phyloP scores from a whole-genome alignment of 169 alveolate species.

The Eimeria brunetti region DNA sequence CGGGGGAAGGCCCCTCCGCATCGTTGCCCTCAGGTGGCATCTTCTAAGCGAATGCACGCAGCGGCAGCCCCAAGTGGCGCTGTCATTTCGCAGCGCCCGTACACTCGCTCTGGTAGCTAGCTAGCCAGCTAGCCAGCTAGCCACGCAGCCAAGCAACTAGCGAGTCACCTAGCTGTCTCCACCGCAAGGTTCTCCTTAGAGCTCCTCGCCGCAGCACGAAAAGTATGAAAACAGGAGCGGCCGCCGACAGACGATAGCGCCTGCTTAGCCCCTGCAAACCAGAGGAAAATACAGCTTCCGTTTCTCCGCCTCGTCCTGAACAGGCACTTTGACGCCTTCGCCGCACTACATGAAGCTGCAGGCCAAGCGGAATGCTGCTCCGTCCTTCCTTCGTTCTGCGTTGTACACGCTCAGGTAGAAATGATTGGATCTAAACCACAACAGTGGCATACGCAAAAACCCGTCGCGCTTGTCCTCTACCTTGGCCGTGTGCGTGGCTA shows the following conservation, averaged over 20 bases:
- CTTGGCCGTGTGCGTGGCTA: background rate
- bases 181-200: background rate
- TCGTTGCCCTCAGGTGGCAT: constrained; percentile 25
- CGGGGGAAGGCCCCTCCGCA: constrained; percentile 16
- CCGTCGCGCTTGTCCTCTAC: background rate
- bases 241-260: background rate
- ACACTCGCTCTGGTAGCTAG: background rate
- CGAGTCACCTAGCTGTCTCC: background rate
- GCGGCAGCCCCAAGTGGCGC: constrained; percentile 10
- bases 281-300: background rate
- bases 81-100: constrained; percentile 36
- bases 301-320: background rate
- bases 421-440: background rate
- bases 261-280: background rate
- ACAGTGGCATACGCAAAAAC: background rate
- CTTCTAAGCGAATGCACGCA: constrained; percentile 16
- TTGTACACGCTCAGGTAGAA: background rate
- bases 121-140: constrained; percentile 29
- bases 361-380: background rate
- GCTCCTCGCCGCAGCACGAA: background rate
- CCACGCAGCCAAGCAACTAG: background rate
- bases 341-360: background rate
- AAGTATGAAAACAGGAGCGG: background rate
- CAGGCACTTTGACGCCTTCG: background rate
- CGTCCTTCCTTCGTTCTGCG: background rate